Conservation (phyloP, 345 rosid genomes). For the Populus pruinosa region DNA sequence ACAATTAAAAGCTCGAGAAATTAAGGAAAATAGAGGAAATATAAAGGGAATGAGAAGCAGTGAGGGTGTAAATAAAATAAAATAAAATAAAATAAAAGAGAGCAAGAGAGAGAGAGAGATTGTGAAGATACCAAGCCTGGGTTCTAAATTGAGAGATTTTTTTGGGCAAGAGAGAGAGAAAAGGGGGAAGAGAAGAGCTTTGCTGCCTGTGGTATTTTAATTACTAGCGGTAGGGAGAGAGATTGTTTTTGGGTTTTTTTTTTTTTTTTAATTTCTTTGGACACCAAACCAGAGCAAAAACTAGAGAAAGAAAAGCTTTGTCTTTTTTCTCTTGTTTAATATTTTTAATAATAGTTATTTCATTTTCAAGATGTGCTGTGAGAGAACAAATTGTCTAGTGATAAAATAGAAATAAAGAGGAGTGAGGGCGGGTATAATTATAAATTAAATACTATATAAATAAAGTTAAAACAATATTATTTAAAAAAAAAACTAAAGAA, state of each 20-base stretch:
- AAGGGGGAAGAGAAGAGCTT: conserved; percentile 23
- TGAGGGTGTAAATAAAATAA: not conserved
- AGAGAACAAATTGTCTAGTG: too few relatives aligned
- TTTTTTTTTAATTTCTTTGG: not conserved
- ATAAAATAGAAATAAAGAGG: too few relatives aligned
- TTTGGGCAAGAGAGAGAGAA: conserved; percentile 25
- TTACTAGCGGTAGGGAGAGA: not conserved
- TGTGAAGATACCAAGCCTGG: conserved; percentile 26
- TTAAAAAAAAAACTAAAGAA: too few relatives aligned
- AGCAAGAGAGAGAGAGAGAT: not conserved
- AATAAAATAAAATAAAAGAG: not conserved
- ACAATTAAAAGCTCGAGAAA: not conserved
- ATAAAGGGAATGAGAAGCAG: not conserved
- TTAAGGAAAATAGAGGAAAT: not conserved
- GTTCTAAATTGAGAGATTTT: conserved; percentile 21
- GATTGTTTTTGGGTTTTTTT: not conserved
- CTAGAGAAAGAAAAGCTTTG: not conserved
- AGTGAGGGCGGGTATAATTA: too few relatives aligned
- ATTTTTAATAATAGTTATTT: too few relatives aligned
- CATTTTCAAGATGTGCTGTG: not conserved
- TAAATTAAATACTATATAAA: too few relatives aligned
- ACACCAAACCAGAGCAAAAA: not conserved
- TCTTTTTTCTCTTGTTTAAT: not conserved
- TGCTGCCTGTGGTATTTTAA: conserved; percentile 17
- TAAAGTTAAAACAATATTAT: too few relatives aligned